Evolutionary conservation across 495 filamentous ascomycete genomes (phyloP).

Genomic region (Podospora australis): DNA sequence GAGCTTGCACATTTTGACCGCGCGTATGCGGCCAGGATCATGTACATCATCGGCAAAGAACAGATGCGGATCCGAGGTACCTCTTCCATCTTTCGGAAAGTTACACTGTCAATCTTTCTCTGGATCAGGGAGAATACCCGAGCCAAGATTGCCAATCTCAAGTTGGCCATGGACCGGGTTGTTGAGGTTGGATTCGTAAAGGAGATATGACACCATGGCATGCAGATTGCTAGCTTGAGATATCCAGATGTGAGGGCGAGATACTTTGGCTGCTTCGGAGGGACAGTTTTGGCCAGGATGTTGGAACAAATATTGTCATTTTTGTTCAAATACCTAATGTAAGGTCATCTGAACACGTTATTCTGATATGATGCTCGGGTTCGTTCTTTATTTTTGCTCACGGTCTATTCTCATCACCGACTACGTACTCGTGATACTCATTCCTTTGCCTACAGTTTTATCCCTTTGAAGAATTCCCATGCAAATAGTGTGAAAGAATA

Average conservation of each 20-base stretch:
- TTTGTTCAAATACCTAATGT: too few relatives aligned
- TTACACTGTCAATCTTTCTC: constrained; percentile 52
- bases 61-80: constrained; percentile 45
- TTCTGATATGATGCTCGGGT: too few relatives aligned
- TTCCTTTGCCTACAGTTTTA: too few relatives aligned
- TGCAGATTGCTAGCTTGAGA: background rate
- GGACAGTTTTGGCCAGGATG: too few relatives aligned
- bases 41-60: constrained; percentile 65
- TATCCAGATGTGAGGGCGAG: background rate
- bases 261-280: too few relatives aligned
- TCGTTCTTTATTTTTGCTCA: too few relatives aligned
- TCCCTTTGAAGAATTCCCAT: too few relatives aligned
- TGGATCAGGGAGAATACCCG: constrained; percentile 65
- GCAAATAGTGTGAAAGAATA: too few relatives aligned
- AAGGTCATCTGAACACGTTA: too few relatives aligned
- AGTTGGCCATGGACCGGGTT: constrained; percentile 53
- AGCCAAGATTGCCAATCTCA: constrained; percentile 53
- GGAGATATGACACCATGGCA: constrained; percentile 40
- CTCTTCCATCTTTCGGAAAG: constrained; percentile 32
- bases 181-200: constrained; percentile 69
- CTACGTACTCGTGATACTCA: too few relatives aligned
- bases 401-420: too few relatives aligned
- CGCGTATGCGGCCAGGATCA: constrained; percentile 48
- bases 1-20: constrained; percentile 41
- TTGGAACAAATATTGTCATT: too few relatives aligned